Conservation (phyloP, 495 filamentous ascomycete species). For the Penicillium simplicissimum region DNA sequence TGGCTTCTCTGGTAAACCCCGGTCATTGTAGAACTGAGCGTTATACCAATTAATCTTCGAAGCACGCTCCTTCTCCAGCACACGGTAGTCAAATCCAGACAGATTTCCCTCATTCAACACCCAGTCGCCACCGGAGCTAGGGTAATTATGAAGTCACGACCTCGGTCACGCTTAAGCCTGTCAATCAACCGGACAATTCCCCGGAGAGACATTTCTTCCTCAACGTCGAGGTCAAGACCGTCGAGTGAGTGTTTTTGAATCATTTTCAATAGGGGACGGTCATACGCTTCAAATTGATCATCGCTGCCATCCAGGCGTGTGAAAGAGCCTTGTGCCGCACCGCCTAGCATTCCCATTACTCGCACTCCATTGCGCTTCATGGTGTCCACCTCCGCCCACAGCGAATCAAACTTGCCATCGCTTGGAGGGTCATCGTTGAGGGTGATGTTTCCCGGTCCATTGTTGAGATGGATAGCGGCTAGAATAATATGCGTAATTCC, state of each 20-base stretch:
- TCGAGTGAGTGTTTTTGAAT: constrained; percentile 59
- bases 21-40: constrained; percentile 81
- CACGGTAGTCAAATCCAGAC: constrained; percentile 72
- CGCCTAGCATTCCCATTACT: constrained; percentile 80
- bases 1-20: constrained; percentile 61
- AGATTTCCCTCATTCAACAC: constrained; percentile 61
- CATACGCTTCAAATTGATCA: constrained; percentile 64
- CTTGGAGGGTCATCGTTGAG: not conserved
- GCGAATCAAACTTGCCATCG: not conserved
- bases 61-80: constrained; percentile 64
- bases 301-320: constrained; percentile 57
- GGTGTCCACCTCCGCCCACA: not conserved
- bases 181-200: constrained; percentile 71
- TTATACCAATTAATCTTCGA: constrained; percentile 76
- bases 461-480: not conserved
- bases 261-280: constrained; percentile 60
- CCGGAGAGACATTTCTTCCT: constrained; percentile 68
- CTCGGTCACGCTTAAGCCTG: constrained; percentile 69
- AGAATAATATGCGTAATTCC: not conserved
- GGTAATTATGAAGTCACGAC: constrained; percentile 69
- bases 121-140: constrained; percentile 74
- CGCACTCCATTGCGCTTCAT: constrained; percentile 59
- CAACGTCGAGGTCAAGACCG: constrained; percentile 80
- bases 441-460: not conserved
- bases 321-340: constrained; percentile 72